A percentile compares a stretch with the other conserved stretches of the same genome.
Evolutionary conservation across 1,284 basidiomycete genomes (phyloP).

Genomic region (Ustilago lituana): DNA sequence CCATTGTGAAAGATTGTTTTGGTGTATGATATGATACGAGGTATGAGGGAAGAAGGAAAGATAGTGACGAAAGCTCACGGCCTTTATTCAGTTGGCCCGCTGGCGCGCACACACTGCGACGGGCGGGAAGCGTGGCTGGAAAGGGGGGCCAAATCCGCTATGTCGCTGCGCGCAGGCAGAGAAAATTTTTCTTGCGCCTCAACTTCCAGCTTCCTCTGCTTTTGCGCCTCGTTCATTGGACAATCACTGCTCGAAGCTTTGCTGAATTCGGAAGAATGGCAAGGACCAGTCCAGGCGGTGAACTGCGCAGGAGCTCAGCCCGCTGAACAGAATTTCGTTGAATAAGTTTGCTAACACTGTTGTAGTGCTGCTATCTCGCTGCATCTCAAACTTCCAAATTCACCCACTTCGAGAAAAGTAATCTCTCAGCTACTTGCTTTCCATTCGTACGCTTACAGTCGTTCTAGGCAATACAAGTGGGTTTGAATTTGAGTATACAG

Average conservation of each 20-base stretch:
- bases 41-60: conserved; percentile 44
- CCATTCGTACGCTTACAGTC: too few species aligned
- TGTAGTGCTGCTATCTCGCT: too few species aligned
- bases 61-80: conserved; percentile 17
- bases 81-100: conserved; percentile 34
- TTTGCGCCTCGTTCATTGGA: conserved; percentile 27
- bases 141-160: conserved; percentile 6
- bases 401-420: too few species aligned
- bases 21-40: conserved; percentile 46
- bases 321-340: too few species aligned
- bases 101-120: conserved; percentile 10
- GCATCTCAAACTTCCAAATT: too few species aligned
- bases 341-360: too few species aligned
- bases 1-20: conserved; percentile 56
- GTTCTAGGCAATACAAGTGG: too few species aligned
- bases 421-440: too few species aligned
- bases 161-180: conserved; percentile 23
- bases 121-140: conserved; percentile 1
- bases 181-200: conserved; percentile 45
- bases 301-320: too few species aligned
- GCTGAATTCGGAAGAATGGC: conserved; percentile 29
- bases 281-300: conserved; percentile 5
- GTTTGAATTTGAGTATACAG: not conserved
- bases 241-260: not conserved
- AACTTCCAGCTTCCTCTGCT: conserved; percentile 35